Percentiles rank a stretch among this genome's conserved stretches.
Evolutionary conservation across 805 yeast species (phyloP).

Genomic region (Candida tammaniensis): DNA sequence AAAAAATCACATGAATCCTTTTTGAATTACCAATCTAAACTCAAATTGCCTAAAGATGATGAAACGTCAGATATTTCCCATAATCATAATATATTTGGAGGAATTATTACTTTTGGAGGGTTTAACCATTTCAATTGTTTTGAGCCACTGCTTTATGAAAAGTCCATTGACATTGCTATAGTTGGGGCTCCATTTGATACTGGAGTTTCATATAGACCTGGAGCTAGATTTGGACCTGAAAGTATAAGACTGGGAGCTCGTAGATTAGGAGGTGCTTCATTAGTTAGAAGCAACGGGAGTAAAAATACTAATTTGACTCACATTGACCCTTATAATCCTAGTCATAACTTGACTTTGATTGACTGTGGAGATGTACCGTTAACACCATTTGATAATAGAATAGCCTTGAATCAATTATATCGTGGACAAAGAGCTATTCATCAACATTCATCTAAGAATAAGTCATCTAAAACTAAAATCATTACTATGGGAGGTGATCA

Average conservation of each 20-base stretch:
- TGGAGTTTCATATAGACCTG: conserved; percentile 54
- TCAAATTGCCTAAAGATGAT: conserved; percentile 32
- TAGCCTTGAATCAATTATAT: conserved; percentile 64
- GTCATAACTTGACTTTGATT: conserved; percentile 43
- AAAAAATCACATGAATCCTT: conserved; percentile 11
- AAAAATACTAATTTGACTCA: conserved; percentile 31
- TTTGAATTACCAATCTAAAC: conserved; percentile 15
- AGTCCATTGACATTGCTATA: conserved; percentile 47
- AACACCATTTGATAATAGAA: conserved; percentile 63
- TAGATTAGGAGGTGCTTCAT: conserved; percentile 31
- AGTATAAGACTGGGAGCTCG: conserved; percentile 47
- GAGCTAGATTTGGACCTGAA: conserved; percentile 60
- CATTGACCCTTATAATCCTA: conserved; percentile 52
- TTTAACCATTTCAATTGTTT: conserved; percentile 47
- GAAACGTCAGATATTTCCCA: conserved; percentile 28
- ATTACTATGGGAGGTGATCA: conserved; percentile 64
- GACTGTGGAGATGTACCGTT: conserved; percentile 73
- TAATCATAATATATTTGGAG: conserved; percentile 38
- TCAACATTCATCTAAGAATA: conserved; percentile 14
- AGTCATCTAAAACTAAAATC: conserved; percentile 24
- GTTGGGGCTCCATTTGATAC: conserved; percentile 62
- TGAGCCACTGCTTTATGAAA: conserved; percentile 5
- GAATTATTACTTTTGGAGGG: conserved; percentile 55
- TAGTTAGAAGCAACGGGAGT: conserved; percentile 37
- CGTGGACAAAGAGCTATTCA: conserved; percentile 48